These are phyloP conservation scores for Ustilaginoidea virens DNA, from an alignment of 2,329 filamentous ascomycete genomes.

Conservation along the genomic window DNA sequence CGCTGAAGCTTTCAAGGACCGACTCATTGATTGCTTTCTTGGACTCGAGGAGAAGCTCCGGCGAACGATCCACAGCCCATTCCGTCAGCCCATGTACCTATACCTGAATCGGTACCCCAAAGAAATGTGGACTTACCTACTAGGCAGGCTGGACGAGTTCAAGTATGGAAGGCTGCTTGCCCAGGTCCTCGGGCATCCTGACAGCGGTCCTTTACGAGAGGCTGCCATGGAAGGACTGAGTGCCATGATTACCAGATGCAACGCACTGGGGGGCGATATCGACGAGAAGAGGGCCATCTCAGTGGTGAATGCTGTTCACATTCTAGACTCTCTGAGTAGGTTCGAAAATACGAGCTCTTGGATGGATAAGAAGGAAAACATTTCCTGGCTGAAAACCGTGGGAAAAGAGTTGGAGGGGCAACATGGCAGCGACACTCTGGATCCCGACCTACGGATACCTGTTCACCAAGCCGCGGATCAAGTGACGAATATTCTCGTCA, in stretches of 20 bases:
- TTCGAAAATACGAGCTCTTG: constrained; percentile 50
- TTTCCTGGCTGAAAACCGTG: constrained; percentile 45
- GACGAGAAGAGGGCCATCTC: constrained; percentile 54
- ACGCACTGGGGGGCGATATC: constrained; percentile 46
- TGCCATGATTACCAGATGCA: constrained; percentile 51
- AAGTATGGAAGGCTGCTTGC: constrained; percentile 84
- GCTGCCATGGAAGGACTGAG: constrained; percentile 61
- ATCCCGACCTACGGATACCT: constrained; percentile 60
- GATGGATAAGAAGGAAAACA: constrained; percentile 51
- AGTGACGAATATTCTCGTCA: constrained; percentile 70
- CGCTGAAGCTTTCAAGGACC: constrained; percentile 80
- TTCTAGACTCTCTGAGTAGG: constrained; percentile 63
- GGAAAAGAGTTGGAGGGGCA: constrained; percentile 68
- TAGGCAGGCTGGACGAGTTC: constrained; percentile 66
- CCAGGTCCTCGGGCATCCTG: constrained; percentile 64
- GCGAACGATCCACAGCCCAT: constrained; percentile 79
- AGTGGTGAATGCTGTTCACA: constrained; percentile 75
- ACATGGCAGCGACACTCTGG: constrained; percentile 53
- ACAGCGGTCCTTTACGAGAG: constrained; percentile 60
- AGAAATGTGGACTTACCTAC: constrained; percentile 70
- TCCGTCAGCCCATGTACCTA: constrained; percentile 76
- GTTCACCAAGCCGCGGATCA: constrained; percentile 84
- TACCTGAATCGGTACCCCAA: constrained; percentile 88
- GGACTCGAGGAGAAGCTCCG: constrained; percentile 74
- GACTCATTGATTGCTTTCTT: constrained; percentile 78